Conservation (phyloP, 2,329 filamentous ascomycete genomes). For the Botryotinia convoluta region DNA sequence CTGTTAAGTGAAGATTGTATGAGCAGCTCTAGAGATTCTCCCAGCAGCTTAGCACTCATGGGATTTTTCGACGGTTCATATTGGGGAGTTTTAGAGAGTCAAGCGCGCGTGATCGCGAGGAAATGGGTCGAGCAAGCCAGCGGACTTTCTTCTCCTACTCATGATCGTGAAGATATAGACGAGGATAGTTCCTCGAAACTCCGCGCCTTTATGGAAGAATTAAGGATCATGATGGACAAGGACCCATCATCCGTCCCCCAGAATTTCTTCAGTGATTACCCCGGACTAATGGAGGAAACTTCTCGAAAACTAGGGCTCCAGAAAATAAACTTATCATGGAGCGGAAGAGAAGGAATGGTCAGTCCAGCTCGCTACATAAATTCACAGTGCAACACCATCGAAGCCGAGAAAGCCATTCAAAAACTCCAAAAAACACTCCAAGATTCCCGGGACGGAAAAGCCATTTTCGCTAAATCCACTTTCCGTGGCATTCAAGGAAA, state of each 20-base stretch:
- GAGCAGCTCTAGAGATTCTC: neutral
- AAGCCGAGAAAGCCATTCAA: neutral
- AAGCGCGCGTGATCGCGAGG: slow-evolving; percentile 10
- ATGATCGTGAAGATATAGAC: too few species aligned
- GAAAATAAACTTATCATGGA: slow-evolving; percentile 6
- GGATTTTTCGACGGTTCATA: slow-evolving; percentile 15
- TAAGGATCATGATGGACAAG: neutral
- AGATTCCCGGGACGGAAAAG: neutral
- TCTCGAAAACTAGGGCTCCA: neutral
- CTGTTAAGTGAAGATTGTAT: neutral
- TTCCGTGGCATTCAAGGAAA: neutral
- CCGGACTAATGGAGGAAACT: slow-evolving; percentile 1
- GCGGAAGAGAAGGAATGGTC: neutral
- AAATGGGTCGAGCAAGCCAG: neutral
- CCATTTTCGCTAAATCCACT: neutral
- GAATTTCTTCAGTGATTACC: slow-evolving; percentile 10
- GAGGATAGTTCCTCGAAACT: neutral
- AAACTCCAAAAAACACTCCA: neutral
- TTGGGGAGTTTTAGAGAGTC: slow-evolving; percentile 17
- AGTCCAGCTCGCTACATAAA: slow-evolving; percentile 4
- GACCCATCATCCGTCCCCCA: slow-evolving; percentile 4
- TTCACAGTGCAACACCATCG: neutral
- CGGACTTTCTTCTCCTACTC: too few species aligned
- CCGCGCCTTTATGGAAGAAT: neutral
- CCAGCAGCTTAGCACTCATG: slow-evolving; percentile 12